A percentile compares a stretch with the other conserved stretches of the same genome.
Evolutionary conservation across 768 basidiomycete genomes (phyloP).

Genomic region (Gloeopeniophorella convolvens): DNA sequence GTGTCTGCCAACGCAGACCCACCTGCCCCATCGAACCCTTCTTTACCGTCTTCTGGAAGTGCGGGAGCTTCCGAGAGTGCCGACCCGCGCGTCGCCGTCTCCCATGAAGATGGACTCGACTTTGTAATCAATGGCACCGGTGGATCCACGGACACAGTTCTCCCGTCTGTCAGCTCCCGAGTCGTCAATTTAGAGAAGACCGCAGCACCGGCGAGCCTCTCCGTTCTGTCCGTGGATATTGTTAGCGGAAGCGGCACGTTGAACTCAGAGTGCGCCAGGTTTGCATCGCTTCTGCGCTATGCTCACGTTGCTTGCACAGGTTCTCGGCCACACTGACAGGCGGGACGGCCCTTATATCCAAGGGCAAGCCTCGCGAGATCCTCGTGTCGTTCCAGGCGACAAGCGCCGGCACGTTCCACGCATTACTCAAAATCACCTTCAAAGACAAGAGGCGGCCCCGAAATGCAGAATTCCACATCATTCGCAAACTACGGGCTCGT

Average conservation of each 20-base stretch:
- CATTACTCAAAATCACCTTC: not conserved
- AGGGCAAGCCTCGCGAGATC: not conserved
- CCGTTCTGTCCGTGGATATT: not conserved
- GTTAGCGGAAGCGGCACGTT: not conserved
- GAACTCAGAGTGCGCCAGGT: not conserved
- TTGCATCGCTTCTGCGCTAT: not conserved
- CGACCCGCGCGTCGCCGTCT: constrained; percentile 1
- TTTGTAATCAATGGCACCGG: not conserved
- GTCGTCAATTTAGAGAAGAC: constrained; percentile 1
- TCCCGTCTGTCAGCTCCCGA: not conserved
- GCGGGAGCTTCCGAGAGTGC: not conserved
- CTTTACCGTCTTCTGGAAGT: not conserved
- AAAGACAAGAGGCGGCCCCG: not conserved
- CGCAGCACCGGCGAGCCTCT: not conserved
- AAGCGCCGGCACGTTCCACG: not conserved
- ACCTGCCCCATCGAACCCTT: not conserved
- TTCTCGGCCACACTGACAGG: not conserved
- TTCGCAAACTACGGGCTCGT: constrained; percentile 1
- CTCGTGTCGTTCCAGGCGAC: constrained; percentile 2
- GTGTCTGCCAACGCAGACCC: not conserved
- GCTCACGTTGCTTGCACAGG: not conserved
- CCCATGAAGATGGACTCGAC: constrained; percentile 7
- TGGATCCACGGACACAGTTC: not conserved
- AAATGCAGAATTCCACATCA: not conserved
- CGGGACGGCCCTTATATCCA: not conserved